Percentiles rank a stretch among this genome's conserved stretches.
phyloP scores from a whole-genome alignment of 768 basidiomycete genomes.

The Podaxis carcinomalis region DNA sequence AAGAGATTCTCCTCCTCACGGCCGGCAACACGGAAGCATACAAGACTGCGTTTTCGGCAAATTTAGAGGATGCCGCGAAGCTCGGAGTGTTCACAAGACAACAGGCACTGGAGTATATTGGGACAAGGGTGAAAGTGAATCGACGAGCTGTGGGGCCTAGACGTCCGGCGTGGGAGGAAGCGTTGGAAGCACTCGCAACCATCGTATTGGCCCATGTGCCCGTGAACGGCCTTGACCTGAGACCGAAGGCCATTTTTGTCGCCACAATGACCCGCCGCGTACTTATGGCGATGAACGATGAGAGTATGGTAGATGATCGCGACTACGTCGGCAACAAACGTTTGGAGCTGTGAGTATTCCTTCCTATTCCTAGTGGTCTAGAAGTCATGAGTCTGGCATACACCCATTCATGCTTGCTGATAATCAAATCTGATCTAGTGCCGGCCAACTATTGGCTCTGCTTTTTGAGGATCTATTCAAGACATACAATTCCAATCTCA shows the following conservation, averaged over 20 bases:
- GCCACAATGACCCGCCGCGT: conserved; percentile 97
- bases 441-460: conserved; percentile 91
- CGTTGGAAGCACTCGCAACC: conserved; percentile 92
- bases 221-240: conserved; percentile 82
- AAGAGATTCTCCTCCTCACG: conserved; percentile 92
- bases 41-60: conserved; percentile 81
- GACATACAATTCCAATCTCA: conserved; percentile 94
- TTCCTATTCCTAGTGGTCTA: not conserved
- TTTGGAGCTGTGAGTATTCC: conserved; percentile 77
- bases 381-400: not conserved
- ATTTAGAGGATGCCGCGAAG: conserved; percentile 91
- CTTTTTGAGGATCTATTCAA: conserved; percentile 99
- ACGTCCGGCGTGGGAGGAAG: conserved; percentile 90
- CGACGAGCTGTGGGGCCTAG: conserved; percentile 76
- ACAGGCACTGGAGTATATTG: conserved; percentile 94
- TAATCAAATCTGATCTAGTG: conserved; percentile 41
- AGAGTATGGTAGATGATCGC: conserved; percentile 95
- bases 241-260: conserved; percentile 93
- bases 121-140: conserved; percentile 87
- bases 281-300: conserved; percentile 94
- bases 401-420: conserved; percentile 1
- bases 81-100: conserved; percentile 88
- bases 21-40: conserved; percentile 90
- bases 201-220: conserved; percentile 97
- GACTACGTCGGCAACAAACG: conserved; percentile 99